Evolutionary conservation across 352 stramenopile species (phyloP), one percentile per base, ranked within the genome.

Genomic region (Phytophthora brassicae): DNA sequence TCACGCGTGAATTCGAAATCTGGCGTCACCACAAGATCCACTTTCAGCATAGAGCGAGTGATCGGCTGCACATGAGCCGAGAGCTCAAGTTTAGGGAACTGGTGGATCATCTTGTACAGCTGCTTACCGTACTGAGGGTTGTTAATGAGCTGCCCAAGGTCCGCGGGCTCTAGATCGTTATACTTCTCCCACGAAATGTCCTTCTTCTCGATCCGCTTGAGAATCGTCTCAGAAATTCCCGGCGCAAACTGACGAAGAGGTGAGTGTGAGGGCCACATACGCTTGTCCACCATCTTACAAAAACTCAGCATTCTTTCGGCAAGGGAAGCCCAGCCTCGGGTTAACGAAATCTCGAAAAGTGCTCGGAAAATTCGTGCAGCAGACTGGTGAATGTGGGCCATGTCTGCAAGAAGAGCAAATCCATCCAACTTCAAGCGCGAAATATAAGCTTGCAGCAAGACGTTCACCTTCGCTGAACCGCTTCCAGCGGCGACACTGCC

Each of bases 361-460:
- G 96, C 97, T 22, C 98, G 86, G 84, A 99, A 98, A 64, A 99
- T 98, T 77, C 98, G 92, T 0, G 93, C 96, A 13, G 97, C 97
- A 6, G 92, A 99, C 68, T 99, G 97, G 67, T 99, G 96, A 62
- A 99, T 98, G 72, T 99, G 99, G 3, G 93, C 92, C 96, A 99
- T 99, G 68, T 99, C 98, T n/a, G 96, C 90, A 6, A 98, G 74
- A 19, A 99, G 69, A 4, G 97, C 97, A 79, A 99, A 99, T 0
- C 97, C 97, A 69, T 99, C 97, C 7, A 99, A 80, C 59, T 94
- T 97, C 28, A 99, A 69, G 11, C 96, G 85, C 43, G 92, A 99
- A 63, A 99, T 99, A 68, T 99, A 99, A 28, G 97, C 93, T 80
- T 99, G 98, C 12, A 99, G 73, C 20, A 99, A 84, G 19, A 99